Base-by-base conservation (phyloP, 495 filamentous ascomycete genomes). In the Talaromyces wortmannii region DNA sequence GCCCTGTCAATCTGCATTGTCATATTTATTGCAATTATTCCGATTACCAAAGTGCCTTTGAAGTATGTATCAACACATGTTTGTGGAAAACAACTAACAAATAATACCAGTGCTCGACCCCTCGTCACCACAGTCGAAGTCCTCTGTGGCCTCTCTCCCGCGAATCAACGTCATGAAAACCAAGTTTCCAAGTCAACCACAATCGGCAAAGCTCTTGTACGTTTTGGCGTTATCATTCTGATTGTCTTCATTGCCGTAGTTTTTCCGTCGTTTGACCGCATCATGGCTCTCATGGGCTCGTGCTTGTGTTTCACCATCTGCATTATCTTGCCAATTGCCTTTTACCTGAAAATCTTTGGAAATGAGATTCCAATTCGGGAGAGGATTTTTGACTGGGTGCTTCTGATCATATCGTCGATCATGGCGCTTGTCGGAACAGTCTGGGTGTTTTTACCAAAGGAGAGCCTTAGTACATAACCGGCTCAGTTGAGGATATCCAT, bases 261-360 rank as follows among this genome's bases (percentile, higher is more conserved):
- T 6, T 89, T 95, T 63, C 94, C 94, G 12, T 79, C 80, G 0
- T 98, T 97, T 62, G 94, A 98, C 64, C 81, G 83, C 53, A 92
- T 98, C 62, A 96, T 97, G 91, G 87, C 89, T 31, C 86, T 98
- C 55, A 82, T 97, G 74, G 94, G 94, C 2, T 86, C 83, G 31
- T 87, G 89, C n/a, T 77, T 96, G 52, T 95, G 92, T 65, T 96
- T 96, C 67, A 88, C 88, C 11, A 94, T 97, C 52, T 97, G 94
- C 71, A 86, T 98, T 56, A 92, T 95, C 42, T 73, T 94, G 57
- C 94, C 94, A 4, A 67, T 95, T 29, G 79, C 89, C 17, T 98
- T 98, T 63, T 89, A 98, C 64, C 73, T 98, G 53, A 96, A 92
- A 73, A 85, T 98, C 18, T 98, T 96, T 67, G 84, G 84, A n/a